Conservation (phyloP, 371 early-diverging fungal species). For the Zopfochytrium polystomum region DNA sequence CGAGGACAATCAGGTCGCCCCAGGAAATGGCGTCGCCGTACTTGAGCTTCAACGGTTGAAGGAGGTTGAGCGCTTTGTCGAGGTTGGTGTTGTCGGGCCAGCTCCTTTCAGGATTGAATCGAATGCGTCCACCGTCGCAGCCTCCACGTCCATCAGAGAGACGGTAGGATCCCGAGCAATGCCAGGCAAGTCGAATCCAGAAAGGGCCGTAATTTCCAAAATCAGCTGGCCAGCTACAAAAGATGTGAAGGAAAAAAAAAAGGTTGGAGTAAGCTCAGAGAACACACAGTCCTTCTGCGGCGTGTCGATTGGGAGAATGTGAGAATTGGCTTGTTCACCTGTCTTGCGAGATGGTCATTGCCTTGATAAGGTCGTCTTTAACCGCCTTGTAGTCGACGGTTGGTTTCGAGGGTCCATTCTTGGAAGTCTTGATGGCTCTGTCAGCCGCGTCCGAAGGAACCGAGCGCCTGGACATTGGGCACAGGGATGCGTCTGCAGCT, state of each 20-base stretch:
- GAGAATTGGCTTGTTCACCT: no score
- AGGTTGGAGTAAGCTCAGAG: no score
- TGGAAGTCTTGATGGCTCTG: no score
- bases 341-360: not conserved
- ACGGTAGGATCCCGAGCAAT: constrained; percentile 27
- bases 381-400: not conserved
- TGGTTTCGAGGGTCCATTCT: no score
- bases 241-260: no score
- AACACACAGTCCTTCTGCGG: no score
- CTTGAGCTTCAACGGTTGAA: constrained; percentile 77
- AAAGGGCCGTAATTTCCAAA: constrained; percentile 35
- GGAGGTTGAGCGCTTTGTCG: constrained; percentile 65
- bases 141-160: constrained; percentile 61
- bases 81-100: constrained; percentile 87
- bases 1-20: constrained; percentile 89
- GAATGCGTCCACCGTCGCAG: constrained; percentile 81
- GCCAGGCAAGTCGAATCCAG: constrained; percentile 33
- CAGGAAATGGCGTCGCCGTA: constrained; percentile 76
- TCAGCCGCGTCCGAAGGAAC: no score
- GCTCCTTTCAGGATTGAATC: constrained; percentile 58
- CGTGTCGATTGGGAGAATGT: no score
- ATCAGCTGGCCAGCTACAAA: constrained; percentile 35
- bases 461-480: no score
- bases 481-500: no score
- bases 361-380: not conserved